These are phyloP conservation scores for Auriscalpium microsporum DNA, from an alignment of 768 basidiomycete genomes.

Conservation along the genomic window DNA sequence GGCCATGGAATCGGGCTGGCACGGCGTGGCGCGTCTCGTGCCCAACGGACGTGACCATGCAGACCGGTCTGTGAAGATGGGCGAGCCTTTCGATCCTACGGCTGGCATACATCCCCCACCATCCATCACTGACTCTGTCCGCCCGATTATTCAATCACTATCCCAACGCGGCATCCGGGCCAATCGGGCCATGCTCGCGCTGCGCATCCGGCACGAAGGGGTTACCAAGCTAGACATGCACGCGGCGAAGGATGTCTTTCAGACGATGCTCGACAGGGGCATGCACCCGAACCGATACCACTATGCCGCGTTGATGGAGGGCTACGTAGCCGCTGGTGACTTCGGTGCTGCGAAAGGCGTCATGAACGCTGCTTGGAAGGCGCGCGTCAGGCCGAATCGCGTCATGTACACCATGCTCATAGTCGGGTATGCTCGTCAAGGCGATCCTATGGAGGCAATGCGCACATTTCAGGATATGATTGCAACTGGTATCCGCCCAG, in stretches of 20 bases:
- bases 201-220: constrained; percentile 58
- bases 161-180: constrained; percentile 38
- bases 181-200: constrained; percentile 48
- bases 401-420: constrained; percentile 76
- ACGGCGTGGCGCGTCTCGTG: constrained; percentile 29
- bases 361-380: constrained; percentile 41
- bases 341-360: constrained; percentile 45
- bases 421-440: constrained; percentile 55
- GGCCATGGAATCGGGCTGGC: constrained; percentile 11
- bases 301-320: constrained; percentile 68
- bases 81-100: constrained; percentile 37
- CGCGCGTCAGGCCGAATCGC: constrained; percentile 48
- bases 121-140: constrained; percentile 24
- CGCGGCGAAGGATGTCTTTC: constrained; percentile 46
- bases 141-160: constrained; percentile 40
- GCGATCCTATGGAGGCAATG: constrained; percentile 45
- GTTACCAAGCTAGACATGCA: constrained; percentile 42
- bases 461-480: constrained; percentile 57
- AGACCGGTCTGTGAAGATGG: neutral
- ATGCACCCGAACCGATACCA: constrained; percentile 68
- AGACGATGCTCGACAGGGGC: constrained; percentile 54
- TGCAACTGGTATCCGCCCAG: constrained; percentile 51
- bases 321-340: constrained; percentile 55
- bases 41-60: neutral
- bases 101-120: constrained; percentile 34